These are phyloP conservation scores for Chalaropsis thielavioides DNA, from an alignment of 2,329 filamentous ascomycete genomes.

Conservation along the genomic window DNA sequence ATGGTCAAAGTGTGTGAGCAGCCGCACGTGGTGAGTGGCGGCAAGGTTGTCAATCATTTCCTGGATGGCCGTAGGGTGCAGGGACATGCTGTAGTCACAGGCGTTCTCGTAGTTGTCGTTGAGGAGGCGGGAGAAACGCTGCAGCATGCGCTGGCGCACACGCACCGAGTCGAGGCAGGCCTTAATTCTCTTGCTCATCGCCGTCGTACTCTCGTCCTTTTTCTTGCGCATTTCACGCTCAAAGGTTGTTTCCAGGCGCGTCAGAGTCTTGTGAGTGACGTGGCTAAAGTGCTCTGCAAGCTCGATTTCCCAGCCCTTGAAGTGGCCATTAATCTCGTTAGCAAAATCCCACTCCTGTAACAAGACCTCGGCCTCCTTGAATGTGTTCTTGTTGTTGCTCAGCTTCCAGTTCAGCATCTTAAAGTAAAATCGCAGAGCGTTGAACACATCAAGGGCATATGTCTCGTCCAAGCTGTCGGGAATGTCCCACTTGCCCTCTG, in stretches of 20 bases:
- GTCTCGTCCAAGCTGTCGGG: constrained; percentile 94
- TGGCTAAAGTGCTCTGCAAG: constrained; percentile 95
- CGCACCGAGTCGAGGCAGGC: constrained; percentile 89
- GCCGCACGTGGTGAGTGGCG: constrained; percentile 72
- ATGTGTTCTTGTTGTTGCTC: constrained; percentile 94
- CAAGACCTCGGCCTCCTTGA: constrained; percentile 94
- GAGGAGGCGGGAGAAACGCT: constrained; percentile 82
- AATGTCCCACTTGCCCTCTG: constrained; percentile 85
- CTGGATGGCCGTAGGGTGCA: constrained; percentile 50
- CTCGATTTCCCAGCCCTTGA: constrained; percentile 90
- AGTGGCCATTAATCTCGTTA: constrained; percentile 77
- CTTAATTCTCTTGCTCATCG: constrained; percentile 97
- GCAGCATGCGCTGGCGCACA: constrained; percentile 88
- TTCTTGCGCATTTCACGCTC: constrained; percentile 78
- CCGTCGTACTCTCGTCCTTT: constrained; percentile 65
- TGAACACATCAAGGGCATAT: constrained; percentile 81
- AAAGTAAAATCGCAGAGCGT: constrained; percentile 95
- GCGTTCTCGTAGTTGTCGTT: constrained; percentile 93
- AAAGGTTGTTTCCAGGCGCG: constrained; percentile 77
- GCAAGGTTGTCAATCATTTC: constrained; percentile 70
- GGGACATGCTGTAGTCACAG: constrained; percentile 81
- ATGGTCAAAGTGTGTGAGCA: constrained; percentile 53
- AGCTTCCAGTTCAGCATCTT: constrained; percentile 98
- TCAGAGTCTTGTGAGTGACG: constrained; percentile 82
- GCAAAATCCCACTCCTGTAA: constrained; percentile 98